Percentiles rank a stretch among this genome's conserved stretches.
These are phyloP conservation scores for Brassica carinata DNA, from an alignment of 345 rosid species.

Conservation along the genomic window DNA sequence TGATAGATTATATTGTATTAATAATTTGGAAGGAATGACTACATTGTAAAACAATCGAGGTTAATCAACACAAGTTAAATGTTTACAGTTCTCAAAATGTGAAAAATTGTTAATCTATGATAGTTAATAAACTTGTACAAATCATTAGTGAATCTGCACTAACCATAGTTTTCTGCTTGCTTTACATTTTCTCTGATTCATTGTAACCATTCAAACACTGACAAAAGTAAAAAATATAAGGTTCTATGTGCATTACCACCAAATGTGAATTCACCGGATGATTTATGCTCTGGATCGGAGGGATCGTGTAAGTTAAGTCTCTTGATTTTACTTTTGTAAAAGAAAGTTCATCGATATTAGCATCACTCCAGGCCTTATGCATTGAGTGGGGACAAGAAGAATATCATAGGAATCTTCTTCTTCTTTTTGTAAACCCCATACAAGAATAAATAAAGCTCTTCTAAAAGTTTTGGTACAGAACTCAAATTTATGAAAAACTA, in stretches of 20 bases:
- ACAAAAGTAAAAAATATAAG: conserved; percentile 1
- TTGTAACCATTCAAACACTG: conserved; percentile 19
- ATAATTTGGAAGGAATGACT: neutral
- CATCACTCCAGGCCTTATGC: conserved; percentile 23
- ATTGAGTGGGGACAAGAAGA: conserved; percentile 35
- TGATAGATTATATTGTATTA: too few relatives aligned
- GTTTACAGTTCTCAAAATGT: neutral
- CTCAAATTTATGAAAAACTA: neutral
- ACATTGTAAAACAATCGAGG: neutral
- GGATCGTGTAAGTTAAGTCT: conserved; percentile 10
- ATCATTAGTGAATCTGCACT: neutral
- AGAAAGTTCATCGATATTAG: conserved; percentile 23
- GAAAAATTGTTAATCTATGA: neutral
- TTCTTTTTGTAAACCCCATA: conserved; percentile 10
- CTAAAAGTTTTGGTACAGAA: conserved; percentile 20
- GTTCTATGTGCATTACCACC: neutral
- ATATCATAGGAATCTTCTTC: conserved; percentile 37
- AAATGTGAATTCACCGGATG: conserved; percentile 14
- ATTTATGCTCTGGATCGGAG: conserved; percentile 13
- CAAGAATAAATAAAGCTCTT: conserved; percentile 8
- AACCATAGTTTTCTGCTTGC: neutral
- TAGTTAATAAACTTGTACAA: neutral
- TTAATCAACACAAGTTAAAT: neutral
- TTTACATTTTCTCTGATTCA: neutral
- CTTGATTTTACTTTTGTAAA: conserved; percentile 26